These are phyloP conservation scores for Stromatinia cepivora DNA, from an alignment of 2,329 filamentous ascomycete species.

Conservation along the genomic window DNA sequence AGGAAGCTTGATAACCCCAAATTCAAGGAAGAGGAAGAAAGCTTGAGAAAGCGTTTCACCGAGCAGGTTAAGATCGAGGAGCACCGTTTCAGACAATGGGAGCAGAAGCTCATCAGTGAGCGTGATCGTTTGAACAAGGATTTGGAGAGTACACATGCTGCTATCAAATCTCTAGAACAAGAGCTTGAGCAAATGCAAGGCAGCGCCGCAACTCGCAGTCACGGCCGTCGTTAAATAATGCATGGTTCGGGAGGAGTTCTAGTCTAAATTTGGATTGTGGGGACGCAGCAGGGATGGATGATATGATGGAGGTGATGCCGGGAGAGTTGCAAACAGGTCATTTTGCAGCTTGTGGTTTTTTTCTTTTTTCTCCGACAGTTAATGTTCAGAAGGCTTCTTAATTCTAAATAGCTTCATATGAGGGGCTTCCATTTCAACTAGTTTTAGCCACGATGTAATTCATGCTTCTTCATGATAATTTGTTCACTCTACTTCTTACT, in stretches of 20 bases:
- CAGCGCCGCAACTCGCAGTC: slow-evolving; percentile 76
- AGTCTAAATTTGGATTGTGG: slow-evolving; percentile 23
- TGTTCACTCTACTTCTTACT: neutral
- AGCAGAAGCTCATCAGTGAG: slow-evolving; percentile 99
- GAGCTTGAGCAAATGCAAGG: slow-evolving; percentile 95
- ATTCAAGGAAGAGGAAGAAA: slow-evolving; percentile 99
- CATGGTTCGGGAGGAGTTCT: neutral
- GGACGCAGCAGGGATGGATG: slow-evolving; percentile 24
- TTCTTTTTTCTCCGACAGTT: slow-evolving; percentile 28
- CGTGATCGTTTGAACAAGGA: slow-evolving; percentile 99
- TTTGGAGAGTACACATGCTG: slow-evolving; percentile 93
- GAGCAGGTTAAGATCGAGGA: slow-evolving; percentile 99
- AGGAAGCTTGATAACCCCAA: slow-evolving; percentile 99
- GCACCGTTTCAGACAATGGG: slow-evolving; percentile 98
- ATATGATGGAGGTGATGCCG: slow-evolving; percentile 32
- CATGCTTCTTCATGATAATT: slow-evolving; percentile 35
- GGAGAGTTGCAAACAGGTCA: slow-evolving; percentile 38
- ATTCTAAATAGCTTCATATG: slow-evolving; percentile 28
- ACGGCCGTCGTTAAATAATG: slow-evolving; percentile 75
- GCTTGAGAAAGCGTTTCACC: slow-evolving; percentile 96
- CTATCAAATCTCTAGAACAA: slow-evolving; percentile 85
- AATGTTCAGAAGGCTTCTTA: slow-evolving; percentile 28
- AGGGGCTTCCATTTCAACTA: slow-evolving; percentile 36
- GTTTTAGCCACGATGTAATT: slow-evolving; percentile 43
- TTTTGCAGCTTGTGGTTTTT: slow-evolving; percentile 29